phyloP scores from a whole-genome alignment of 768 basidiomycete species.

The Amanita muscaria region DNA sequence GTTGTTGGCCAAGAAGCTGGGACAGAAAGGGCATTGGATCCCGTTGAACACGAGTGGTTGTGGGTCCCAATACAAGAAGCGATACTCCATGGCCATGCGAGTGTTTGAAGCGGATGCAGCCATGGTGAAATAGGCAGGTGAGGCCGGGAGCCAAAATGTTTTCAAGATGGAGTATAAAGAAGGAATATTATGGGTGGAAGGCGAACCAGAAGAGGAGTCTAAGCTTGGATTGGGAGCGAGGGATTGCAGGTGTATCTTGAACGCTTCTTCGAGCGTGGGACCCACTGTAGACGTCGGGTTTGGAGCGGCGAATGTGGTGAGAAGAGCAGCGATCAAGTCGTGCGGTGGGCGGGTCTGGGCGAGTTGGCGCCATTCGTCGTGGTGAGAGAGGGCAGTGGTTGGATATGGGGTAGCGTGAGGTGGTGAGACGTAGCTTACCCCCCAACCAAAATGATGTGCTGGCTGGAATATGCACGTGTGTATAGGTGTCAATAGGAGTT shows the following conservation, averaged over 20 bases:
- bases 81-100: conserved; percentile 63
- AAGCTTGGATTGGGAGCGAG: conserved; percentile 37
- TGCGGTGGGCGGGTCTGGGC: conserved; percentile 47
- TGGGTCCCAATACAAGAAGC: conserved; percentile 85
- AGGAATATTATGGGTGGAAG: conserved; percentile 46
- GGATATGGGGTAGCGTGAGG: conserved; percentile 19
- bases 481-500: no score
- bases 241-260: conserved; percentile 67
- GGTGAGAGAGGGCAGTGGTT: no score
- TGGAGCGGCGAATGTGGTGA: conserved; percentile 51
- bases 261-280: conserved; percentile 65
- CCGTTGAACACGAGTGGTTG: conserved; percentile 78
- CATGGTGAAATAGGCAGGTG: conserved; percentile 67
- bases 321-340: conserved; percentile 46
- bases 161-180: conserved; percentile 69
- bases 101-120: conserved; percentile 64
- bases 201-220: conserved; percentile 20
- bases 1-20: conserved; percentile 49
- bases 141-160: conserved; percentile 79
- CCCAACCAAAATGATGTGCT: conserved; percentile 16
- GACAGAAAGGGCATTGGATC: conserved; percentile 63
- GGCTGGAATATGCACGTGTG: no score
- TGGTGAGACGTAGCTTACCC: conserved; percentile 17
- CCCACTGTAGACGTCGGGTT: conserved; percentile 55
- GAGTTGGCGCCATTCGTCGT: conserved; percentile 61